A percentile compares a stretch with the other conserved stretches of the same genome.
phyloP scores from a whole-genome alignment of 129 eudicot genomes.

The Logfia minima region DNA sequence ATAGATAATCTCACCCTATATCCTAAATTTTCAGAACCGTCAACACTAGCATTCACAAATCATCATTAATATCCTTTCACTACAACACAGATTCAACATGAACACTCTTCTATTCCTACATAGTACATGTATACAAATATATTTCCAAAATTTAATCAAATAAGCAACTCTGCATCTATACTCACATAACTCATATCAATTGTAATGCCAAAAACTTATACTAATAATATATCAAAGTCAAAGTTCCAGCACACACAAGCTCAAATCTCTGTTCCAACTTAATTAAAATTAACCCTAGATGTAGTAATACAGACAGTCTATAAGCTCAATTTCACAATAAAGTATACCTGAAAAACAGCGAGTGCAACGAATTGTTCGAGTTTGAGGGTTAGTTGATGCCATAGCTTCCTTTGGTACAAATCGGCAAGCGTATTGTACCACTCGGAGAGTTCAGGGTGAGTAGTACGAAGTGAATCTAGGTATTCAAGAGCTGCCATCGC shows the following conservation, averaged over 20 bases:
- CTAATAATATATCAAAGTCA: conserved; percentile 6
- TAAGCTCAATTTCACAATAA: conserved; percentile 7
- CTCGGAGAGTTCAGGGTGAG: conserved; percentile 84
- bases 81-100: neutral
- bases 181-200: conserved; percentile 11
- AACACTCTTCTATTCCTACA: conserved; percentile 14
- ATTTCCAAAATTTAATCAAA: neutral
- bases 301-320: neutral
- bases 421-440: conserved; percentile 80
- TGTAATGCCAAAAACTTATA: conserved; percentile 1
- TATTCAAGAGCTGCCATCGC: conserved; percentile 80
- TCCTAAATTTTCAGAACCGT: neutral
- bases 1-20: conserved; percentile 6
- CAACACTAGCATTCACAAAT: neutral
- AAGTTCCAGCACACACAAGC: conserved; percentile 12
- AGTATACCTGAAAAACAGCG: conserved; percentile 66
- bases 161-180: conserved; percentile 9
- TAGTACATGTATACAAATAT: neutral
- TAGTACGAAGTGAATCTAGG: conserved; percentile 58
- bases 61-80: neutral
- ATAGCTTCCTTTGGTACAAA: conserved; percentile 86
- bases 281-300: conserved; percentile 22
- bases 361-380: conserved; percentile 85
- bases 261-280: conserved; percentile 29
- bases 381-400: conserved; percentile 92